Evolutionary conservation across 2,329 filamentous ascomycete genomes (phyloP).

Genomic region (Hawksworthiomyces lignivorus): DNA sequence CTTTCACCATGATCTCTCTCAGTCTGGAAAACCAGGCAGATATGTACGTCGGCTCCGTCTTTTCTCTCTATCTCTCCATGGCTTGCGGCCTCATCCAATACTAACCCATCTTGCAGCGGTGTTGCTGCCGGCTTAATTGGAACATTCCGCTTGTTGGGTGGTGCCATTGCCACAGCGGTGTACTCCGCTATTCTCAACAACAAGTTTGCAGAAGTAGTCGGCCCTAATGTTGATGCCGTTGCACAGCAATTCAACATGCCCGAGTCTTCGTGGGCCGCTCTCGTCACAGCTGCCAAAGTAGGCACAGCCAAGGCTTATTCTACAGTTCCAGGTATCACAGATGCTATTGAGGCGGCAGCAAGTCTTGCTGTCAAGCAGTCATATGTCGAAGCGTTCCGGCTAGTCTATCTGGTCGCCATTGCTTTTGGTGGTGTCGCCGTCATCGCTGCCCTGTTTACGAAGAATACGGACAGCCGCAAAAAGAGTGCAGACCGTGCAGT

Average conservation of each 20-base stretch:
- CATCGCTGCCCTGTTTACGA: background rate
- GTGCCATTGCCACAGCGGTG: slow-evolving; percentile 28
- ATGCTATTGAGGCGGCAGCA: background rate
- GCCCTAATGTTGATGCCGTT: too few species aligned
- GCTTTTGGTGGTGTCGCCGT: background rate
- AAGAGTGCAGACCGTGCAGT: too few species aligned
- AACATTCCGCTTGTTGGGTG: slow-evolving; percentile 28
- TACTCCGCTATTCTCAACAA: slow-evolving; percentile 27
- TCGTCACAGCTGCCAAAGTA: background rate
- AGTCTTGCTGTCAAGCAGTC: background rate
- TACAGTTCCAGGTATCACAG: background rate
- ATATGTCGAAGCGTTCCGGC: background rate
- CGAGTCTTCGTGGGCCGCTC: background rate
- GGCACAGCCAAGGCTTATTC: background rate
- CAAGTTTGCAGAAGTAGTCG: background rate
- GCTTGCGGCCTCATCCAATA: background rate
- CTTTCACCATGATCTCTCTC: slow-evolving; percentile 26
- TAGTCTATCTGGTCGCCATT: background rate
- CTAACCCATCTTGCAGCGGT: slow-evolving; percentile 15
- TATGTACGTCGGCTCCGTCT: slow-evolving; percentile 15
- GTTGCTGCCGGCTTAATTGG: slow-evolving; percentile 27
- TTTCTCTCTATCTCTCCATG: background rate
- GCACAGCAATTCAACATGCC: too few species aligned
- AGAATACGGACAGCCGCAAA: too few species aligned
- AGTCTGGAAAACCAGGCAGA: slow-evolving; percentile 27